Evolutionary conservation across 129 eudicot genomes (phyloP), one percentile per base, ranked within the genome.

Genomic region (Pittosporum tobira): DNA sequence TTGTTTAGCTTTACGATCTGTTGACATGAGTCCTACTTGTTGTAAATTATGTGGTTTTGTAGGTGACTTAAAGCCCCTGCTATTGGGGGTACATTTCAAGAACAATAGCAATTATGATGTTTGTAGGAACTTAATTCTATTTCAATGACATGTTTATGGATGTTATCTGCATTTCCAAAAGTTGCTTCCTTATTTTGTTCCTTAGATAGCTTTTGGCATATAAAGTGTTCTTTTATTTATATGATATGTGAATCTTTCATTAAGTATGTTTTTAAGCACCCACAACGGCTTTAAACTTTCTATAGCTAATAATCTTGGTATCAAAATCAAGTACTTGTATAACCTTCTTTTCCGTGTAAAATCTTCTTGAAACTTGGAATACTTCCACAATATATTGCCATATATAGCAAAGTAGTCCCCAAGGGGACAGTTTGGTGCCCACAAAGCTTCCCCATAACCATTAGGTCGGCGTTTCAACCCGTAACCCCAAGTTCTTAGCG

Each of bases 41-140:
- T 77, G 84, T 82, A 82, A 71, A 77, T 77, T 65, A 51, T 74
- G 72, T 63, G 68, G 58, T 71, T 67, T 64, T 43, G 53, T 59
- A 56, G 63, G 53, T 23, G 63, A 63, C 65, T 65, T 28, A 53
- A 37, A 62, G 54, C 57, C 73, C 63, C 64, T 42, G 67, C 26
- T 59, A 51, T 29, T 50, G 42, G 56, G 18, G 69, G 55, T n/a
- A 61, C 56, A 60, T 36, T 64, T 51, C 38, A 51, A 57, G 47
- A 50, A 65, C 58, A 57, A 57, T 61, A 51, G 65, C 26, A 51
- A 4, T 47, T 70, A 48, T 69, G 42, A 66, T 55, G 69, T 66
- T 57, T 36, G 60, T 43, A 54, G 25, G 36, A 49, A 42, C 60
- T 55, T 55, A 23, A 14, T 18, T 61, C 21, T 52, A 30, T 64